Percentiles rank a stretch among this genome's conserved stretches.
Evolutionary conservation across 2,329 filamentous ascomycete species (phyloP).

Genomic region (Aspergillus spinulosporus): DNA sequence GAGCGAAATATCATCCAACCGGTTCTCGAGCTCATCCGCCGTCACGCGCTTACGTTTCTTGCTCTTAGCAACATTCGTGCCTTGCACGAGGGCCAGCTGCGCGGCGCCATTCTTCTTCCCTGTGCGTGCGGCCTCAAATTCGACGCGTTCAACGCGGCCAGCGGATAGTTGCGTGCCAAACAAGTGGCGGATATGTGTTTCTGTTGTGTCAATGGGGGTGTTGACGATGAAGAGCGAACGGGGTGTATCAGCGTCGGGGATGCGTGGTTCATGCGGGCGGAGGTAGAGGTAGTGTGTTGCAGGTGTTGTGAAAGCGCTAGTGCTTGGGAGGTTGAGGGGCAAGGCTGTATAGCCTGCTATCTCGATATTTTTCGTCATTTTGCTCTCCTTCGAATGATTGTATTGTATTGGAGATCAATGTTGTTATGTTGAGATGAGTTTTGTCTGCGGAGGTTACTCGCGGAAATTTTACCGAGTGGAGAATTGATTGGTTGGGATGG

Average conservation of each 20-base stretch:
- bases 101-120: slow-evolving; percentile 34
- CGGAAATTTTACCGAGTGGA: slow-evolving; percentile 9
- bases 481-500: slow-evolving; percentile 7
- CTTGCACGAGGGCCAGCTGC: slow-evolving; percentile 22
- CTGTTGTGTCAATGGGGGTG: slow-evolving; percentile 79
- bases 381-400: neutral
- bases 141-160: slow-evolving; percentile 73
- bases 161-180: slow-evolving; percentile 74
- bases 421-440: slow-evolving; percentile 1
- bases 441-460: slow-evolving; percentile 9
- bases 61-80: slow-evolving; percentile 19
- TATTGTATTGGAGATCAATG: neutral
- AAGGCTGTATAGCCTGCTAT: slow-evolving; percentile 68
- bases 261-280: slow-evolving; percentile 76
- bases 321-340: slow-evolving; percentile 64
- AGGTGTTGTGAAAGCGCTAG: slow-evolving; percentile 61
- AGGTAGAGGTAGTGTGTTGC: slow-evolving; percentile 84
- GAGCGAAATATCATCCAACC: slow-evolving; percentile 62
- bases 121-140: slow-evolving; percentile 62
- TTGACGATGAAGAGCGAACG: slow-evolving; percentile 91
- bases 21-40: slow-evolving; percentile 51
- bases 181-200: slow-evolving; percentile 71
- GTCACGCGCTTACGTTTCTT: slow-evolving; percentile 59
- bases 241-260: slow-evolving; percentile 69
- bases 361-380: slow-evolving; percentile 43